Percentiles rank a stretch among this genome's conserved stretches.
Conservation (phyloP, 257 asterid species). For the Penstemon newberryi region DNA sequence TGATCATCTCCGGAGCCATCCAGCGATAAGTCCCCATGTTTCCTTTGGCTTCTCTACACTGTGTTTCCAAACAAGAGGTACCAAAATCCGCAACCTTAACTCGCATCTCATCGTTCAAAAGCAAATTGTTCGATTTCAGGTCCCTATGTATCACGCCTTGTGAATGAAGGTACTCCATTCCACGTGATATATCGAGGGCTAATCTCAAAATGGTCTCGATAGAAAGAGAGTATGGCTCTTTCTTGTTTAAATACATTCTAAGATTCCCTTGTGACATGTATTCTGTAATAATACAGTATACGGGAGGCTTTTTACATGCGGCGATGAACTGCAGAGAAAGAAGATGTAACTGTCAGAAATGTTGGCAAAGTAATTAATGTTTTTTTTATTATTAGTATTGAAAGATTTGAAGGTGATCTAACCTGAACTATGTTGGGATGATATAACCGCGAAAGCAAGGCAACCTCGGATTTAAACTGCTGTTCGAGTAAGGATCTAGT, state of each 20-base stretch:
- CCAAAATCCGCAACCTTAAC: slow-evolving; percentile 93
- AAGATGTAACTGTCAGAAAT: not conserved
- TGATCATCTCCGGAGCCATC: slow-evolving; percentile 97
- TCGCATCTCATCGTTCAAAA: slow-evolving; percentile 68
- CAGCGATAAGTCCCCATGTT: slow-evolving; percentile 85
- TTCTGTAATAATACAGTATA: slow-evolving; percentile 72
- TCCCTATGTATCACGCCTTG: slow-evolving; percentile 90
- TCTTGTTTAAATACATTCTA: slow-evolving; percentile 77
- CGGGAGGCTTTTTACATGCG: slow-evolving; percentile 76
- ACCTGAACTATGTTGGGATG: slow-evolving; percentile 79
- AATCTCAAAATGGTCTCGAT: slow-evolving; percentile 52
- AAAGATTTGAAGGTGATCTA: not conserved
- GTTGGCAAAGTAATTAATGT: not conserved
- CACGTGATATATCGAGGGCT: slow-evolving; percentile 82
- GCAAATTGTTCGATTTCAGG: slow-evolving; percentile 86
- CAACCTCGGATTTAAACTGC: slow-evolving; percentile 63
- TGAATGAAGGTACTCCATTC: slow-evolving; percentile 82
- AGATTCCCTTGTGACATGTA: slow-evolving; percentile 85
- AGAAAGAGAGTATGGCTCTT: slow-evolving; percentile 72
- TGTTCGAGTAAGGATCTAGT: slow-evolving; percentile 48
- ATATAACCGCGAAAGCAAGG: slow-evolving; percentile 60
- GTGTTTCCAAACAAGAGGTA: slow-evolving; percentile 71
- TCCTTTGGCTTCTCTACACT: slow-evolving; percentile 57
- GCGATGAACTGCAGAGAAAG: slow-evolving; percentile 57
- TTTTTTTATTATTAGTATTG: not conserved